phyloP scores from a whole-genome alignment of 2,329 filamentous ascomycete genomes.

The Cladosporium sp. region DNA sequence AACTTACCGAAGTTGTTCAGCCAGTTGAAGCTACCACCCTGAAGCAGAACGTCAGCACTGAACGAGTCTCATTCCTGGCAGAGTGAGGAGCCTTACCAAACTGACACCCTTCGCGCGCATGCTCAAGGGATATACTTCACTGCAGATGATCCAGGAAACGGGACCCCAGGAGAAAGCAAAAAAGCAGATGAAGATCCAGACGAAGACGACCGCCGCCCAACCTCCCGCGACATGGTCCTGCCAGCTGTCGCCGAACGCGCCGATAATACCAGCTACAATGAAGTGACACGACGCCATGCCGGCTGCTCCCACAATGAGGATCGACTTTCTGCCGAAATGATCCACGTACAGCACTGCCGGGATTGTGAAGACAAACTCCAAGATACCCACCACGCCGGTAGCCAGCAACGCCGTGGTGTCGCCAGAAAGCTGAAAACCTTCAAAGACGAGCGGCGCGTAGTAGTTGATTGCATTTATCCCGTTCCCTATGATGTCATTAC shows the following conservation, averaged over 20 bases:
- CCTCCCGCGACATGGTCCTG: conserved; percentile 45
- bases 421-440: background rate
- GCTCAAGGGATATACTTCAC: conserved; percentile 22
- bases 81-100: background rate
- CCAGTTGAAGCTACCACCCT: conserved; percentile 18
- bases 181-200: conserved; percentile 67
- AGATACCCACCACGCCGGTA: conserved; percentile 62
- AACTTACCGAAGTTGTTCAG: conserved; percentile 19
- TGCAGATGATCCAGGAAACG: conserved; percentile 56
- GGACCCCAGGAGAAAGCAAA: conserved; percentile 69
- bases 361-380: conserved; percentile 60
- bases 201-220: conserved; percentile 62
- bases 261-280: background rate
- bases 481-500: too few species aligned
- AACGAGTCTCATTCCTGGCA: background rate
- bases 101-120: conserved; percentile 23
- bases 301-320: conserved; percentile 24
- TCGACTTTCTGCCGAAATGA: conserved; percentile 58
- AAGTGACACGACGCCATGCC: background rate
- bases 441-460: background rate
- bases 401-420: conserved; percentile 49
- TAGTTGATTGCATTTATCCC: background rate
- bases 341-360: conserved; percentile 60
- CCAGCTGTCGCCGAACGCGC: background rate
- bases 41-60: background rate